Percentiles rank a stretch among this genome's conserved stretches.
phyloP scores from a whole-genome alignment of 179 eudicot genomes.

The Silene vulgaris region DNA sequence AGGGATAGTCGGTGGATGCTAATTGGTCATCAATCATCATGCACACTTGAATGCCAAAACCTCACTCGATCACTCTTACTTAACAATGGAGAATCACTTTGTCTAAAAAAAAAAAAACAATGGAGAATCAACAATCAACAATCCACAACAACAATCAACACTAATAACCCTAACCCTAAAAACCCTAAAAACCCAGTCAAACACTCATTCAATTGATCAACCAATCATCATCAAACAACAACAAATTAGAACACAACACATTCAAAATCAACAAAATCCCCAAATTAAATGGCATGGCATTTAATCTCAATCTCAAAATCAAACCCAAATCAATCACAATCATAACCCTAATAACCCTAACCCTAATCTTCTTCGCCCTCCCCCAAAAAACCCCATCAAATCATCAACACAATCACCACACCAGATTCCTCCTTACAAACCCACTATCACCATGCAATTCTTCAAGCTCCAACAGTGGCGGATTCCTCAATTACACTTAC shows the following conservation, averaged over 20 bases:
- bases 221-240: conserved; percentile 5
- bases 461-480: conserved; percentile 38
- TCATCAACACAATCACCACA: conserved; percentile 26
- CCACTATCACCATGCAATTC: conserved; percentile 25
- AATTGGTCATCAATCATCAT: no score
- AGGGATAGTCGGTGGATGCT: no score
- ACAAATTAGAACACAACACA: background rate
- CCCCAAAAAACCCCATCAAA: conserved; percentile 21
- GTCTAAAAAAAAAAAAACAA: no score
- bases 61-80: no score
- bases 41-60: no score
- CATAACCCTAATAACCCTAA: conserved; percentile 29
- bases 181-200: background rate
- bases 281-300: conserved; percentile 34
- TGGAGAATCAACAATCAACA: background rate
- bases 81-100: no score
- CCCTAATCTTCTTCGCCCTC: conserved; percentile 48
- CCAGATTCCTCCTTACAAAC: conserved; percentile 34
- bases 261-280: background rate
- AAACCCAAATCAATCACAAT: conserved; percentile 28
- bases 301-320: conserved; percentile 16
- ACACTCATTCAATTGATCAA: background rate
- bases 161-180: no score
- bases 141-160: no score
- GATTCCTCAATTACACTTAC: conserved; percentile 51